phyloP scores from a whole-genome alignment of 139 green algal genomes.

The Chlorella sp. region DNA sequence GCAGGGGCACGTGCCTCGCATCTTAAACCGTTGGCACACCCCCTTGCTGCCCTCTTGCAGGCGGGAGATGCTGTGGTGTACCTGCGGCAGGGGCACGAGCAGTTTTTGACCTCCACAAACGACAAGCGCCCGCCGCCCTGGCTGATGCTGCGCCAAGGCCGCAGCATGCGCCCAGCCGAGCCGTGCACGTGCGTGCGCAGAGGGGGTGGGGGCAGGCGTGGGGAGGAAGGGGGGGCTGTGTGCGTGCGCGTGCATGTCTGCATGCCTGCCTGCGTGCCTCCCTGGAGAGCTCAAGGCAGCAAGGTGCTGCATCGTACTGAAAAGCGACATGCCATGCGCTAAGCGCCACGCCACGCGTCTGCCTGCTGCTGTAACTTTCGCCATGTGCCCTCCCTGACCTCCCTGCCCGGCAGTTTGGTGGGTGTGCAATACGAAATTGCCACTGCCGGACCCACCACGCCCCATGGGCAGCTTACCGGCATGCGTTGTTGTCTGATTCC shows the following conservation, averaged over 20 bases:
- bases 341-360: background rate
- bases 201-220: no score
- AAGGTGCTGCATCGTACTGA: background rate
- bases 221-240: background rate
- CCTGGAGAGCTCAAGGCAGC: no score
- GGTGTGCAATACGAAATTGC: no score
- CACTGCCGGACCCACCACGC: no score
- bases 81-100: constrained; percentile 62
- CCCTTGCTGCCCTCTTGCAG: constrained; percentile 13
- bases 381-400: background rate
- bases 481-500: no score
- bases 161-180: constrained; percentile 61
- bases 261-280: no score
- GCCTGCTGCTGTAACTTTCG: background rate
- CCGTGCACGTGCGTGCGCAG: constrained; percentile 32
- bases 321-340: no score
- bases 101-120: constrained; percentile 29
- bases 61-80: constrained; percentile 78
- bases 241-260: background rate
- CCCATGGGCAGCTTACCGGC: no score
- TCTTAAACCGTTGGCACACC: no score
- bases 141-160: background rate
- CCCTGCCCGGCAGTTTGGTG: no score
- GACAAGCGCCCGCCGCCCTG: constrained; percentile 61
- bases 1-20: constrained; percentile 62